Conservation (phyloP, 2,329 filamentous ascomycete species). For the Tothia fuscella region DNA sequence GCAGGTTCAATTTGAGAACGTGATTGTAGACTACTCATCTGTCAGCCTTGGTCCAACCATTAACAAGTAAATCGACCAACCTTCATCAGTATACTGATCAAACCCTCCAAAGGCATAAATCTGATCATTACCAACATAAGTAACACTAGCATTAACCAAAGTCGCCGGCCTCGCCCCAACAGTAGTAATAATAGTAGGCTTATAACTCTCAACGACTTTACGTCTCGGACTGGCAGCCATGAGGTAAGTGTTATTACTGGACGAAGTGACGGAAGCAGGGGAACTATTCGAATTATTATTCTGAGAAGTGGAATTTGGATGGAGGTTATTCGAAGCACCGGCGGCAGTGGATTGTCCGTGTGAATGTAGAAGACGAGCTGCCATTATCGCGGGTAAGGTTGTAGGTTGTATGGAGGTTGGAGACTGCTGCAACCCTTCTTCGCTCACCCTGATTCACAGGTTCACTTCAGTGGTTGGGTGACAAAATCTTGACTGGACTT, state of each 20-base stretch:
- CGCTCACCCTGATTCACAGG: no score
- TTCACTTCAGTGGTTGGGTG: no score
- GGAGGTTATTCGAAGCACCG: no score
- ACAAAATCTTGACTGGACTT: no score
- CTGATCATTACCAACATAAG: slow-evolving; percentile 94
- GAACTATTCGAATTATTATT: background rate
- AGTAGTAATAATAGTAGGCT: slow-evolving; percentile 61
- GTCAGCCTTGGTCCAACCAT: background rate
- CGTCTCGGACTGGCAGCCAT: slow-evolving; percentile 59
- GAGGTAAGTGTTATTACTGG: slow-evolving; percentile 63
- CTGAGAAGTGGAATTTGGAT: background rate
- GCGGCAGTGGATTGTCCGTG: no score
- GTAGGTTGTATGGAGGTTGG: no score
- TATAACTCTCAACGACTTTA: slow-evolving; percentile 59
- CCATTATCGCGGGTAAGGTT: no score
- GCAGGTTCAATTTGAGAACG: slow-evolving; percentile 76
- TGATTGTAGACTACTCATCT: slow-evolving; percentile 71
- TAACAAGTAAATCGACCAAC: slow-evolving; percentile 24
- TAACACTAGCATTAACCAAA: slow-evolving; percentile 94
- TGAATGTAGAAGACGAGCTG: no score
- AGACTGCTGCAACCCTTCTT: no score
- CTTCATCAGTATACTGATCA: slow-evolving; percentile 96
- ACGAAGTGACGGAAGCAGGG: slow-evolving; percentile 25
- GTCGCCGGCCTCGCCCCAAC: slow-evolving; percentile 66
- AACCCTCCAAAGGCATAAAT: slow-evolving; percentile 98